These are phyloP conservation scores for Neocallimastix lanati DNA, from an alignment of 192 early-diverging fungal species.

Conservation along the genomic window DNA sequence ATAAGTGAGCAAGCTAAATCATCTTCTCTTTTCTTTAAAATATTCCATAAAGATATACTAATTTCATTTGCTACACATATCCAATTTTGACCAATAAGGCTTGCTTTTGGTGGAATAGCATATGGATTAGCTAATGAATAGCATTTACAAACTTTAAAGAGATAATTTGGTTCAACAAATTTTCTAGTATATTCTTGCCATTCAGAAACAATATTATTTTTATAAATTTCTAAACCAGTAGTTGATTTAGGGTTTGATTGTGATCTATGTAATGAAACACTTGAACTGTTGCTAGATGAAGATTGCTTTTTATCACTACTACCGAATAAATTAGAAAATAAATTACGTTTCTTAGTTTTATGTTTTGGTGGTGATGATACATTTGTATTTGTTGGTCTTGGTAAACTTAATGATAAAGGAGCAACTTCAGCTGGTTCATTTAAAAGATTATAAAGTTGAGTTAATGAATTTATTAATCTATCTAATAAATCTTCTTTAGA, in stretches of 20 bases:
- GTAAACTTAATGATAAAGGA: background rate
- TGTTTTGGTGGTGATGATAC: background rate
- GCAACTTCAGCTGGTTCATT: background rate
- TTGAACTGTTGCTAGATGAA: background rate
- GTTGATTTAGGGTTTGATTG: background rate
- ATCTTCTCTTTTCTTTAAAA: background rate
- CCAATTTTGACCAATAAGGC: background rate
- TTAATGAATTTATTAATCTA: background rate
- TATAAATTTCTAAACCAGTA: background rate
- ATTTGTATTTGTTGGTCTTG: background rate
- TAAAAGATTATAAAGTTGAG: background rate
- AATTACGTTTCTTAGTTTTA: background rate
- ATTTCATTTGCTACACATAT: background rate
- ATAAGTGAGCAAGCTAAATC: background rate
- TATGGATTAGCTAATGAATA: background rate
- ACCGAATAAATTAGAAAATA: background rate
- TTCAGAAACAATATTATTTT: background rate
- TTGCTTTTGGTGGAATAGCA: background rate
- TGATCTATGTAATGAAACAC: background rate
- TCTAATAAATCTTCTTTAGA: background rate
- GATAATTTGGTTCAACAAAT: background rate
- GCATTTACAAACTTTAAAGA: background rate
- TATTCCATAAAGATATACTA: background rate
- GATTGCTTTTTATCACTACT: background rate
- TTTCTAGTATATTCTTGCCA: background rate